phyloP scores from a whole-genome alignment of 495 filamentous ascomycete genomes.

The Penicillium crystallinum region DNA sequence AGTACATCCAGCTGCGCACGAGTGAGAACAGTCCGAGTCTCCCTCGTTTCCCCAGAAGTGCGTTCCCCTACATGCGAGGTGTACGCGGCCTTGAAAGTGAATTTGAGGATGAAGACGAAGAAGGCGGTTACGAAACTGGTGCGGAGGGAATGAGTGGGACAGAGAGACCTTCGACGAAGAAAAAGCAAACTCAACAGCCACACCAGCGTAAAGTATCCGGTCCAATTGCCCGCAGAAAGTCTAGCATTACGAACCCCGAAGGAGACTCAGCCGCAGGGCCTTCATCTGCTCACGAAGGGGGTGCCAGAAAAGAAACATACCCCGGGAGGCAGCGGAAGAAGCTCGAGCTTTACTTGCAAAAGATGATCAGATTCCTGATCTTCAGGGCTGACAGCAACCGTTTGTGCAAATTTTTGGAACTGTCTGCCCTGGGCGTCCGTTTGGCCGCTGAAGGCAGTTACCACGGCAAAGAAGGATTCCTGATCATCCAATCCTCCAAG shows the following conservation, averaged over 20 bases:
- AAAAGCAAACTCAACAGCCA: constrained; percentile 43
- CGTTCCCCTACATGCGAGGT: constrained; percentile 86
- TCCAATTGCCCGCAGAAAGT: constrained; percentile 48
- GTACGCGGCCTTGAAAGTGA: constrained; percentile 73
- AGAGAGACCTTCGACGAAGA: constrained; percentile 50
- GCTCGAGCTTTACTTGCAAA: constrained; percentile 86
- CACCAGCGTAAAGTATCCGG: constrained; percentile 49
- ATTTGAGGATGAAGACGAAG: constrained; percentile 79
- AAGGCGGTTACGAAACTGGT: constrained; percentile 52
- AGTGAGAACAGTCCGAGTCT: constrained; percentile 53
- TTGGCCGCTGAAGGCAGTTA: constrained; percentile 94
- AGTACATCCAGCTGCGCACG: constrained; percentile 60
- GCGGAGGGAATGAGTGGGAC: constrained; percentile 54
- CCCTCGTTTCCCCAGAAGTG: constrained; percentile 80
- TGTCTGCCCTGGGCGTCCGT: constrained; percentile 92
- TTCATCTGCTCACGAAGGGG: constrained; percentile 41
- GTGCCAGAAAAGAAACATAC: constrained; percentile 50
- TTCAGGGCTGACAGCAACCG: constrained; percentile 95
- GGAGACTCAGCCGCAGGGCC: constrained; percentile 38
- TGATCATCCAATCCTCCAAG: constrained; percentile 86
- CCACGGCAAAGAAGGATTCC: constrained; percentile 94
- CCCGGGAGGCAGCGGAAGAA: constrained; percentile 73
- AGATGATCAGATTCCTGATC: constrained; percentile 90
- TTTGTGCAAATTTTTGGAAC: constrained; percentile 90
- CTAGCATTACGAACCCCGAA: constrained; percentile 47